A percentile compares a stretch with the other conserved stretches of the same genome.
Evolutionary conservation across 1,284 basidiomycete genomes (phyloP).

Genomic region (Ustilago trichophora): DNA sequence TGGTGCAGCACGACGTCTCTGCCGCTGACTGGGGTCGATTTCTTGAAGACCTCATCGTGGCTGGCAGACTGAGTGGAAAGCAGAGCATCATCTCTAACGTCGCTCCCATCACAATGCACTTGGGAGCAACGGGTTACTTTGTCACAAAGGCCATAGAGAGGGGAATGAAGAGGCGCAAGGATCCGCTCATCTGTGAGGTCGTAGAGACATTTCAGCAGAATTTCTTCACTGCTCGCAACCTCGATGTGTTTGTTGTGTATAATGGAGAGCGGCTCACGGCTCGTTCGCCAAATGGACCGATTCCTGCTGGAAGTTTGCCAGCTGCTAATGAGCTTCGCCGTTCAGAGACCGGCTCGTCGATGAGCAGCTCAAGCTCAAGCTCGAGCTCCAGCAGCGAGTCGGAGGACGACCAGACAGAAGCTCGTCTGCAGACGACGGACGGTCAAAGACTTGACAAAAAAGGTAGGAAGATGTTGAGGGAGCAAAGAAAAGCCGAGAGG

Average conservation of each 20-base stretch:
- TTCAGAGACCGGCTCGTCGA: no score
- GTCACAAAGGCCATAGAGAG: conserved; percentile 31
- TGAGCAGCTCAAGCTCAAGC: no score
- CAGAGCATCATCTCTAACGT: conserved; percentile 18
- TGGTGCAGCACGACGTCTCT: conserved; percentile 19
- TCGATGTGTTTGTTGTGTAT: conserved; percentile 27
- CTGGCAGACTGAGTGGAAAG: conserved; percentile 14
- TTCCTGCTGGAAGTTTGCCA: not conserved
- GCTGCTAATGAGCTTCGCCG: no score
- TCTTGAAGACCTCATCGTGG: conserved; percentile 19
- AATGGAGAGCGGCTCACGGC: conserved; percentile 19
- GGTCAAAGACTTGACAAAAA: no score
- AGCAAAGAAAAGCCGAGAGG: no score
- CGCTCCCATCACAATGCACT: conserved; percentile 24
- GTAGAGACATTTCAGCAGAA: conserved; percentile 24
- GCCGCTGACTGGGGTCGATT: conserved; percentile 33
- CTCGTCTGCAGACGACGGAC: no score
- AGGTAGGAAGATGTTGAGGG: no score
- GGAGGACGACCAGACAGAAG: not conserved
- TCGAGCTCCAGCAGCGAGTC: conserved; percentile 19
- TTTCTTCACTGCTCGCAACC: conserved; percentile 22
- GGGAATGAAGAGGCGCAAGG: conserved; percentile 22
- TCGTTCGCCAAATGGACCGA: conserved; percentile 5
- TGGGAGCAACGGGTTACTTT: conserved; percentile 26
- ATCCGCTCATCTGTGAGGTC: conserved; percentile 22